Conservation (phyloP, 208 protist genomes). For the Trichomonas gallinae region DNA sequence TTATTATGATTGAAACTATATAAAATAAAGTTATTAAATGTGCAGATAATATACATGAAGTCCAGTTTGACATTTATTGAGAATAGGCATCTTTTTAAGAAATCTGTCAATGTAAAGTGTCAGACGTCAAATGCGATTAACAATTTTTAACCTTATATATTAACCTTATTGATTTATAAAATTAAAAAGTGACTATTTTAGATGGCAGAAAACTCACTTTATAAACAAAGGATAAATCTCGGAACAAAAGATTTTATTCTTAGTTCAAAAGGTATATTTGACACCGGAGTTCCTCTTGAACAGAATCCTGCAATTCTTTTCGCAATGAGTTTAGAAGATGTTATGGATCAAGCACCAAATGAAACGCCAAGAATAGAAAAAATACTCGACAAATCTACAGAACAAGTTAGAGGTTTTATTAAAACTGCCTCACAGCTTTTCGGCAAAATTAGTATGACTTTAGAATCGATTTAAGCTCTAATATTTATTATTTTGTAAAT, state of each 20-base stretch:
- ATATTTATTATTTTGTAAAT: background rate
- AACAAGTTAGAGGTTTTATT: background rate
- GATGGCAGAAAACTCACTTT: background rate
- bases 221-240: background rate
- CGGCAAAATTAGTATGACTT: background rate
- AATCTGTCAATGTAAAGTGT: too few relatives aligned
- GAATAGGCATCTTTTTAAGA: too few relatives aligned
- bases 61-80: too few relatives aligned
- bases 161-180: too few relatives aligned
- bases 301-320: background rate
- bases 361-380: background rate
- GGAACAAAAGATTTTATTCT: background rate
- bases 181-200: background rate
- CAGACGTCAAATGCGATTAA: too few relatives aligned
- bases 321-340: background rate
- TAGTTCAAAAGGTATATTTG: background rate
- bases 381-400: background rate
- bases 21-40: too few relatives aligned
- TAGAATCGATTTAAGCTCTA: background rate
- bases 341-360: background rate
- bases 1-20: too few relatives aligned
- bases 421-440: conserved; percentile 1
- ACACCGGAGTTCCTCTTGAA: background rate
- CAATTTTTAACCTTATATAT: too few relatives aligned
- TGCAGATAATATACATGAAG: too few relatives aligned